Base-by-base conservation (phyloP, 495 filamentous ascomycete species). In the Penicillium ucsense region DNA sequence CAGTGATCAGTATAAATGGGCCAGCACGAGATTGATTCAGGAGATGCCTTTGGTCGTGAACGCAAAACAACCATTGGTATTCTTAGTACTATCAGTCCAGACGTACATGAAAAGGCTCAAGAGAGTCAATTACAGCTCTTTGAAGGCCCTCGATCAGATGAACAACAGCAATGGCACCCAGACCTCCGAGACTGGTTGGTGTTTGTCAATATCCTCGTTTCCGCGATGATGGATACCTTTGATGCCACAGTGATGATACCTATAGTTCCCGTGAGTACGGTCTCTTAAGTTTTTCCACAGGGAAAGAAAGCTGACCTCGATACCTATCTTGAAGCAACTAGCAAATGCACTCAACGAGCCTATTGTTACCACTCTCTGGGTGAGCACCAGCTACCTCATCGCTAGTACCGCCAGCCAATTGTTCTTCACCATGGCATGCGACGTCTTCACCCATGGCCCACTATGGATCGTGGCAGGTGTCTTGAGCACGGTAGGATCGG, bases 401-500 rank as follows among this genome's bases (percentile, higher is more conserved):
- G 54, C 62, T 43, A 63, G 57, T 36, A 62, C 67, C 8, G 58
- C 62, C 6, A 65, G 66, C 35, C 67, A 72, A 45, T 54, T 65
- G 1, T 47, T 68, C 9, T 71, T 67, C 53, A 58, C 64, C 30
- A 67, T 71, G 52, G 40, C 73, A 28, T 65, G 66, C 32, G 63
- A 69, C 11, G 58, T 69, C 1, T 70, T 74, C 49, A 67, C 59
- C 3, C 65, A 65, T 39, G 64, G 66, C 5, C 53, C 59, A 0
- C 52, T 81, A 27, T 67, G 84, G 49, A 65, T 79, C 29, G 45
- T 75, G 10, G 71, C 75, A 5, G 56, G 75, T 0, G 52, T 74
- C 2, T 63, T 80, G 38, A 81, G 85, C 49, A 71, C 70, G 6
- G 68, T 69, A 11, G 84, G 84, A 0, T 75, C 81, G 2, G 72